These are phyloP conservation scores for Paraphysoderma sedebokerense DNA, from an alignment of 371 early-diverging fungal species.

Conservation along the genomic window DNA sequence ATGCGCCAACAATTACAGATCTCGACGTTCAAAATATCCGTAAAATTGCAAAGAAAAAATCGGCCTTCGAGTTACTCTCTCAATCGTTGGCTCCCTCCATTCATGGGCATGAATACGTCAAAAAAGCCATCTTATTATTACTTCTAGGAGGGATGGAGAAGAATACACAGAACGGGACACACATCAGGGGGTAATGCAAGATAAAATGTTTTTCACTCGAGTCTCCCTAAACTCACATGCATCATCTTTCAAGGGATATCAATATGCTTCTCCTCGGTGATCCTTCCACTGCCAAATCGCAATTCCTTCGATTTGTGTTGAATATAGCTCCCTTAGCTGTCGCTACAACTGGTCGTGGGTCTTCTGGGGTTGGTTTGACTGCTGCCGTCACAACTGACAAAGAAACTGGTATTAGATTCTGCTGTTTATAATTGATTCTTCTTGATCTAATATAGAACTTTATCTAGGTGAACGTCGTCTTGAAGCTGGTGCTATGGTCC, in stretches of 20 bases:
- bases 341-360: slow-evolving; percentile 92
- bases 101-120: slow-evolving; percentile 92
- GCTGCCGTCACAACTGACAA: slow-evolving; percentile 83
- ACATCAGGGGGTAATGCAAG: slow-evolving; percentile 69
- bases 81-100: slow-evolving; percentile 93
- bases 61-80: slow-evolving; percentile 67
- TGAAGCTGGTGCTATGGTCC: slow-evolving; percentile 99
- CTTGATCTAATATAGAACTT: no score
- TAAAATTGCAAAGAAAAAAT: slow-evolving; percentile 43
- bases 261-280: slow-evolving; percentile 94
- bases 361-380: slow-evolving; percentile 95
- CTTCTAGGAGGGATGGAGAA: slow-evolving; percentile 92
- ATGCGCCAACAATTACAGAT: slow-evolving; percentile 35
- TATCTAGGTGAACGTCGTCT: slow-evolving; percentile 57
- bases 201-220: background rate
- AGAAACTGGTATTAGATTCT: slow-evolving; percentile 39
- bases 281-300: slow-evolving; percentile 95
- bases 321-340: slow-evolving; percentile 83
- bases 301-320: slow-evolving; percentile 75
- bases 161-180: slow-evolving; percentile 83
- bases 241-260: slow-evolving; percentile 52
- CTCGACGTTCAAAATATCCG: slow-evolving; percentile 70
- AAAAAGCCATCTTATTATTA: slow-evolving; percentile 87
- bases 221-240: background rate
- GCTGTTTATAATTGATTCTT: background rate